Base-by-base conservation (phyloP, 148 eudicot genomes). In the Beta vulgaris region DNA sequence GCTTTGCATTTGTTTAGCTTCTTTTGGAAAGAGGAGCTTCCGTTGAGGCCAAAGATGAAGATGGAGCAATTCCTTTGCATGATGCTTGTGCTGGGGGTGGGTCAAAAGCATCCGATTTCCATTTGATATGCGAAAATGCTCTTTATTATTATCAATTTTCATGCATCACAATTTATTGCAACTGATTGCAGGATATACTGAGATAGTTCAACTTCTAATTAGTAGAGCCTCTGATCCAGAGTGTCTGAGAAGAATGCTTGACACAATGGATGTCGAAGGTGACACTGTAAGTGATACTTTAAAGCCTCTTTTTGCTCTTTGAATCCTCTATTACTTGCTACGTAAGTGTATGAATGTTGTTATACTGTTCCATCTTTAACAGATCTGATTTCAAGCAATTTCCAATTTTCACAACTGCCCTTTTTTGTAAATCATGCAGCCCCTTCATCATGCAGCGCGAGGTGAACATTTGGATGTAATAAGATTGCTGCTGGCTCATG, bases 81-180 rank as follows among this genome's bases (percentile, higher is more conserved):
- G 98, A 94, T 88, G 98, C 98, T 44, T 90, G 91, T 85, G 98
- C 98, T 2, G 96, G 97, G 72, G 98, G 98, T 94, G 77, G 4
- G 80, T 73, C 75, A 26, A 62, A 68, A 4, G 44, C 28, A 1
- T 51, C 57, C 5, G 43, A 54, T 73, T 74, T 83, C 32, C 21
- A 39, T 26, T 69, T 48, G 23, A 21, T 57, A 4, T 26, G 53
- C 53, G 7, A 67, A 73, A 36, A 40, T 15, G 57, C 31, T 31
- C 73, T 70, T 72, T 53, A n/a, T 65, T 21, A 32, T 60, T 39
- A 16, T 76, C 25, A 54, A 10, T 44, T 10, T 48, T 60, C 14
- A 9, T 15, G 39, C 13, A 16, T 49, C 36, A 8, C 46, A 13
- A 63, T 60, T 51, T 51, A 25, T 16, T 40, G 36, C 10, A 65